phyloP scores from a whole-genome alignment of 345 rosid species.

The Lepidium africanum region DNA sequence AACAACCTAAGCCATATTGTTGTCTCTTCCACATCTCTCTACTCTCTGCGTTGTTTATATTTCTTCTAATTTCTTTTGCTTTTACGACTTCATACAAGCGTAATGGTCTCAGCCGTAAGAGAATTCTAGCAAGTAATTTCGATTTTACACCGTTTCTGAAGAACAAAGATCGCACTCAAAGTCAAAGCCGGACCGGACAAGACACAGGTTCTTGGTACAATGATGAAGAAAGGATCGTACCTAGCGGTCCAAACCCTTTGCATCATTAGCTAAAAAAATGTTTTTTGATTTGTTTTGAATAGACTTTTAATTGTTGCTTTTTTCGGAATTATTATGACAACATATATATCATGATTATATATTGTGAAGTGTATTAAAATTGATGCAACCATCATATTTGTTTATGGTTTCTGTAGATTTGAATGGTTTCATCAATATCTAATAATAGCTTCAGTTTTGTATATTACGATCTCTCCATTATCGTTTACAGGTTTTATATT shows the following conservation, averaged over 20 bases:
- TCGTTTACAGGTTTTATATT: not conserved
- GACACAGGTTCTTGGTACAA: slow-evolving; percentile 44
- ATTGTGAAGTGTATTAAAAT: slow-evolving; percentile 16
- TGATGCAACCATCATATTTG: slow-evolving; percentile 15
- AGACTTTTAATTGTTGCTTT: slow-evolving; percentile 1
- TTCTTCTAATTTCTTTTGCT: slow-evolving; percentile 23
- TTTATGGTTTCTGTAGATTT: slow-evolving; percentile 13
- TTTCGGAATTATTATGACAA: no score
- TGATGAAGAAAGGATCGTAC: slow-evolving; percentile 54
- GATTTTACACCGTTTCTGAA: slow-evolving; percentile 59
- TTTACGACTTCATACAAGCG: slow-evolving; percentile 11
- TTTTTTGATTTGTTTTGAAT: slow-evolving; percentile 6
- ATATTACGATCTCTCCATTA: not conserved
- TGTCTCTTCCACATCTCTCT: slow-evolving; percentile 15
- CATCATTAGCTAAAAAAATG: slow-evolving; percentile 59
- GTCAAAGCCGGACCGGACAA: slow-evolving; percentile 6
- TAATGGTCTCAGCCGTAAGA: slow-evolving; percentile 25
- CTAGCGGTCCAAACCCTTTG: slow-evolving; percentile 81
- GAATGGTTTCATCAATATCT: not conserved
- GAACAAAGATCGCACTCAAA: slow-evolving; percentile 17
- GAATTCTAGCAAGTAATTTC: slow-evolving; percentile 36
- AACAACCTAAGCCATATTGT: slow-evolving; percentile 16
- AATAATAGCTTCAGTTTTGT: not conserved
- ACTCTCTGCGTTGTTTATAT: slow-evolving; percentile 19
- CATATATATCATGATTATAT: slow-evolving; percentile 13